phyloP scores from a whole-genome alignment of 768 basidiomycete species.

The Amanita fuliginea region DNA sequence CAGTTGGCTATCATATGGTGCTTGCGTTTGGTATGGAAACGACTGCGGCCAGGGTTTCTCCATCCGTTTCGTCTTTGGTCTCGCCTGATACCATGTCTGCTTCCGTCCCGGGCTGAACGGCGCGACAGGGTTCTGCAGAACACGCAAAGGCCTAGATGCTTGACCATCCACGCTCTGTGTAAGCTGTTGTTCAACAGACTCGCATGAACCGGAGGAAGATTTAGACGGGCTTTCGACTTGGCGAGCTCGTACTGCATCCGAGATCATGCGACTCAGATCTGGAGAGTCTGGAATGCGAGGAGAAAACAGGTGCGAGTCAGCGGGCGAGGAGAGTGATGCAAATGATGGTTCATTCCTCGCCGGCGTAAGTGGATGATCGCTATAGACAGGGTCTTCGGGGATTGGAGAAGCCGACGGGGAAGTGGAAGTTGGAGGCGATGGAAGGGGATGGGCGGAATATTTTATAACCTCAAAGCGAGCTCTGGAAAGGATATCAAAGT shows the following conservation, averaged over 20 bases:
- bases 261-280: slow-evolving; percentile 7
- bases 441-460: too few relatives aligned
- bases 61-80: slow-evolving; percentile 4
- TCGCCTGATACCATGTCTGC: slow-evolving; percentile 25
- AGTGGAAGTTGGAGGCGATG: neutral
- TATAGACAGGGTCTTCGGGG: neutral
- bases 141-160: neutral
- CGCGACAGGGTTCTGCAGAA: neutral
- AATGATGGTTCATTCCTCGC: slow-evolving; percentile 13
- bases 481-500: slow-evolving; percentile 4
- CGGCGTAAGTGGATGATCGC: slow-evolving; percentile 10
- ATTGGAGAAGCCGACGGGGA: neutral
- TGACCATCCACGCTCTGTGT: slow-evolving; percentile 27
- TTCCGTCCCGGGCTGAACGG: slow-evolving; percentile 11
- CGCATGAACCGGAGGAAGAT: slow-evolving; percentile 25
- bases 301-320: slow-evolving; percentile 7
- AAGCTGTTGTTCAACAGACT: slow-evolving; percentile 36
- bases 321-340: slow-evolving; percentile 17
- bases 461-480: neutral
- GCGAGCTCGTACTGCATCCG: slow-evolving; percentile 3
- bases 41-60: slow-evolving; percentile 8
- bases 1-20: slow-evolving; percentile 38
- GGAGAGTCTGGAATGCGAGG: slow-evolving; percentile 8
- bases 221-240: slow-evolving; percentile 11
- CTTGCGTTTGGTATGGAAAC: slow-evolving; percentile 38